Conservation (phyloP, 2,329 filamentous ascomycete species). For the Cercospora nicotianae region DNA sequence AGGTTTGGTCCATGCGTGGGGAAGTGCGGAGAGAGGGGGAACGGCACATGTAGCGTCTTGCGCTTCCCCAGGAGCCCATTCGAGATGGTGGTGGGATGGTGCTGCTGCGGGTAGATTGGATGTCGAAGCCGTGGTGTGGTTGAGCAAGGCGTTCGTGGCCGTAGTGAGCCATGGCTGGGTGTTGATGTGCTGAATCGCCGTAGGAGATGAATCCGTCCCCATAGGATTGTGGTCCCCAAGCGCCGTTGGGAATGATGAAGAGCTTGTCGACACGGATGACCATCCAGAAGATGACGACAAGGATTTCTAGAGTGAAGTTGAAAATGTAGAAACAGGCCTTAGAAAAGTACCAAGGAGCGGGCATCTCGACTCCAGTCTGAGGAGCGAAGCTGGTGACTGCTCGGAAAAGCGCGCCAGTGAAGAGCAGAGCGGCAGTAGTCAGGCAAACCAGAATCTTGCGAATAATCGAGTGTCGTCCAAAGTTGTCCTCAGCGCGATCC, state of each 20-base stretch:
- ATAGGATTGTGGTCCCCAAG: conserved; percentile 50
- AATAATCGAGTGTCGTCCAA: conserved; percentile 61
- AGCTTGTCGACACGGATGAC: conserved; percentile 69
- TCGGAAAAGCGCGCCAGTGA: conserved; percentile 69
- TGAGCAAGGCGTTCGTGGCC: background rate
- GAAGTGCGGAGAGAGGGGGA: conserved; percentile 1
- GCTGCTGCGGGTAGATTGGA: conserved; percentile 1
- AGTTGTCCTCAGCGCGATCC: conserved; percentile 52
- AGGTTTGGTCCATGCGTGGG: background rate
- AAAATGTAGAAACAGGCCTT: conserved; percentile 77
- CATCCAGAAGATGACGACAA: conserved; percentile 67
- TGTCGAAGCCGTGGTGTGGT: background rate
- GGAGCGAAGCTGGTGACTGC: conserved; percentile 58
- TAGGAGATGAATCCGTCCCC: conserved; percentile 11
- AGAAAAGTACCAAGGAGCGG: conserved; percentile 68
- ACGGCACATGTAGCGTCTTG: conserved; percentile 7
- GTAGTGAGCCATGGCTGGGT: background rate
- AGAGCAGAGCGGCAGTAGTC: conserved; percentile 59
- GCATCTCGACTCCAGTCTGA: conserved; percentile 36
- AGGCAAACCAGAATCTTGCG: conserved; percentile 67
- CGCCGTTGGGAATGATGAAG: conserved; percentile 73
- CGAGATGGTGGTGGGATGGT: conserved; percentile 14
- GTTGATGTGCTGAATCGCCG: conserved; percentile 3
- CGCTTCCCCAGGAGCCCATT: conserved; percentile 9
- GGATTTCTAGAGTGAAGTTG: conserved; percentile 72